Conservation (phyloP, 2,329 filamentous ascomycete species). For the Nemania diffusa region DNA sequence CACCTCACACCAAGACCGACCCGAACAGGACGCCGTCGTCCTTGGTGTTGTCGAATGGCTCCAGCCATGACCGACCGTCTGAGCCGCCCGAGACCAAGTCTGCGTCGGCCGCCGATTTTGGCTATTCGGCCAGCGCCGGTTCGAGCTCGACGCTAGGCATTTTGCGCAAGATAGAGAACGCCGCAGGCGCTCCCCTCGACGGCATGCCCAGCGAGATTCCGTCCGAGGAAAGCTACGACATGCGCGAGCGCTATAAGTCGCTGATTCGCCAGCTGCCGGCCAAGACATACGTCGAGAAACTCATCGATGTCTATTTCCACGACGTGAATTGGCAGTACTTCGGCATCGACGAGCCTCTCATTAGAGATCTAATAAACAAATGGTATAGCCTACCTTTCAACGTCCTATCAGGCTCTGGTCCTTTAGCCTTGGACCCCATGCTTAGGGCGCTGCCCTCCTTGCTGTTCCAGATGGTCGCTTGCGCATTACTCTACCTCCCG, state of each 20-base stretch:
- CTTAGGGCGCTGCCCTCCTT: slow-evolving; percentile 68
- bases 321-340: slow-evolving; percentile 70
- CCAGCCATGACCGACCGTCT: slow-evolving; percentile 34
- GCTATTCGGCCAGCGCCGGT: slow-evolving; percentile 61
- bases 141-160: slow-evolving; percentile 67
- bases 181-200: slow-evolving; percentile 51
- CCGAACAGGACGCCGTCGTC: slow-evolving; percentile 40
- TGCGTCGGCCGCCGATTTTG: slow-evolving; percentile 60
- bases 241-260: slow-evolving; percentile 67
- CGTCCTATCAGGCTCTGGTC: slow-evolving; percentile 60
- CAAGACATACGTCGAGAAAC: slow-evolving; percentile 63
- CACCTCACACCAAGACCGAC: slow-evolving; percentile 55
- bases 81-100: slow-evolving; percentile 51
- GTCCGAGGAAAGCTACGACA: slow-evolving; percentile 53
- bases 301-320: slow-evolving; percentile 65
- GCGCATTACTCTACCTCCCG: slow-evolving; percentile 63
- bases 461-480: slow-evolving; percentile 68
- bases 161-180: slow-evolving; percentile 64
- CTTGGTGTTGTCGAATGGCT: slow-evolving; percentile 37
- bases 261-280: slow-evolving; percentile 68
- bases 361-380: slow-evolving; percentile 61
- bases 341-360: slow-evolving; percentile 63
- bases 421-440: slow-evolving; percentile 61
- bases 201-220: slow-evolving; percentile 48
- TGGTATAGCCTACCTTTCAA: slow-evolving; percentile 67